Base-by-base conservation (phyloP, 2,329 filamentous ascomycete species). In the Leptographium procerum region DNA sequence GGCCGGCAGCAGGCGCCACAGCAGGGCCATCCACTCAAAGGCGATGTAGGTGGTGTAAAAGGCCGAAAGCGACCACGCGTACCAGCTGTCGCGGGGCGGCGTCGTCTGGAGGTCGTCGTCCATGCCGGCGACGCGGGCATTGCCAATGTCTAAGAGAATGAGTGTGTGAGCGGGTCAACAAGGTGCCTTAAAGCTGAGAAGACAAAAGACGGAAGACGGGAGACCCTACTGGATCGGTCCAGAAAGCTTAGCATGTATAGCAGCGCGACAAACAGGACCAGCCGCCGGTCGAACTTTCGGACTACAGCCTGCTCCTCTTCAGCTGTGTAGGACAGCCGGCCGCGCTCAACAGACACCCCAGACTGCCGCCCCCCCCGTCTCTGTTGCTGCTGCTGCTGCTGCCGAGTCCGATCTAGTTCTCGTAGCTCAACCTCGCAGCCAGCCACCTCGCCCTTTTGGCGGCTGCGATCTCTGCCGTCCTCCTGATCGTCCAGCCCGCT, bases 161-260 rank as follows among this genome's bases (percentile, higher is more conserved):
- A 28, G 7, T 19, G 34, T 29, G 40, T 14, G 31, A 24, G 11
- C 6, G 19, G 40, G 14, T 22, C 31, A 56, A 45, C 22, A 33
- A 29, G 28, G 24, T 6, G 28, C 16, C n/a, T 16, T 19, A 51
- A 9, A 4, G 16, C 7, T 40, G 16, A 36, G 43, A n/a, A 56
- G 48, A 22, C 6, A 10, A 47, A 19, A 52, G 28, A 57, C 48
- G 48, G 29, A 9, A n/a, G 52, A 29, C 29, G n/a, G 29, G 33
- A 36, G 47, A 22, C 2, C 19, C 6, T 75, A 91, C 89, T 95
- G 22, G 88, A 91, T 64, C 91, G 80, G 70, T 96, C 91, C 63
- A 96, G 72, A 68, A 95, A 96, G 62, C 85, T 87, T 61, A 96
- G 75, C 77, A 95, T 81, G 69, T 94, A 96, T 14, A 96, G 77